Conservation (phyloP, 1,284 basidiomycete species). For the Trametes pubescens region DNA sequence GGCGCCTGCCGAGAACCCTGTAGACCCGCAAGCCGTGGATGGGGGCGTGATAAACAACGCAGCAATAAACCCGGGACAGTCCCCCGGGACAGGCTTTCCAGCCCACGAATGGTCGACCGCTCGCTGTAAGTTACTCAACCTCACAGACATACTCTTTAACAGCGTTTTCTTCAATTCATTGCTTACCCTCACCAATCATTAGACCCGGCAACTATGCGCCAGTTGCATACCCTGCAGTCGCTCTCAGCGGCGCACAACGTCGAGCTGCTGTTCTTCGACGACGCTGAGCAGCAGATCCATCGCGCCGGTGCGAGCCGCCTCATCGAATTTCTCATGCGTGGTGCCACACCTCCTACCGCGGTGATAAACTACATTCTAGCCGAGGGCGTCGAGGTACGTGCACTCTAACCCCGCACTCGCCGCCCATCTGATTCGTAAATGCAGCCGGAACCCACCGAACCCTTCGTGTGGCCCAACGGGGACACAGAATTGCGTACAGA, state of each 20-base stretch:
- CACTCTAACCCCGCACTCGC: neutral
- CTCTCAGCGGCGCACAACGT: neutral
- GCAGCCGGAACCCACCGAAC: constrained; percentile 7
- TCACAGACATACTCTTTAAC: no score
- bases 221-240: neutral
- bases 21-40: neutral
- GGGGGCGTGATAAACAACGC: neutral
- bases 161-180: no score
- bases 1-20: no score
- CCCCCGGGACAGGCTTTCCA: neutral
- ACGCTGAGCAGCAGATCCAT: constrained; percentile 3
- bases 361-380: constrained; percentile 6
- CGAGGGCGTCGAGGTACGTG: constrained; percentile 3
- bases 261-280: neutral
- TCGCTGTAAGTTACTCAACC: no score
- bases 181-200: neutral
- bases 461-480: constrained; percentile 6
- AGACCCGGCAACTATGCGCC: constrained; percentile 5
- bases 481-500: constrained; percentile 1
- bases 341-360: neutral
- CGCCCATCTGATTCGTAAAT: neutral
- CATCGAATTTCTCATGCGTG: neutral
- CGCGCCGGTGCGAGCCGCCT: constrained; percentile 9
- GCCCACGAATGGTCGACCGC: constrained; percentile 9
- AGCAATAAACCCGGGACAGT: neutral